Conservation (phyloP, 2,329 filamentous ascomycete species). For the Paraphaeosphaeria sporulosa region DNA sequence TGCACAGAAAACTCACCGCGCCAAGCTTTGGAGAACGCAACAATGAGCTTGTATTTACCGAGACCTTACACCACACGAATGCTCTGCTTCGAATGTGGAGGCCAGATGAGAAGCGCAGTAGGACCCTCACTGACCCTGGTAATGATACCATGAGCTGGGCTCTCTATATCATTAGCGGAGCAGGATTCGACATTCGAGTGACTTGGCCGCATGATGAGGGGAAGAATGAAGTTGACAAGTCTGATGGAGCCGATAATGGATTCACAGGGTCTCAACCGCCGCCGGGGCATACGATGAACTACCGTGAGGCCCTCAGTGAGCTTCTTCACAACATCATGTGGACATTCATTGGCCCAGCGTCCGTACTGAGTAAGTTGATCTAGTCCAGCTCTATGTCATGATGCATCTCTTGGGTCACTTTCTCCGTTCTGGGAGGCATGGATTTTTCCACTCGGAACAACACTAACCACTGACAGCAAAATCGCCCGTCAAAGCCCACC, state of each 20-base stretch:
- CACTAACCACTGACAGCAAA: conserved; percentile 25
- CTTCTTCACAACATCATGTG: conserved; percentile 70
- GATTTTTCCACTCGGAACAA: background rate
- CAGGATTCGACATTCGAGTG: conserved; percentile 72
- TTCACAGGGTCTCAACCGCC: conserved; percentile 42
- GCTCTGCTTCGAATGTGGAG: conserved; percentile 44
- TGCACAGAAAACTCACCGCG: conserved; percentile 75
- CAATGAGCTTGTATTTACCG: conserved; percentile 70
- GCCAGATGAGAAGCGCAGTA: conserved; percentile 30
- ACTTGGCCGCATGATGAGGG: conserved; percentile 66
- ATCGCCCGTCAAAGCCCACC: conserved; percentile 56
- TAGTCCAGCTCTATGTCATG: background rate
- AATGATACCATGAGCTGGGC: conserved; percentile 71
- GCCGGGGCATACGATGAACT: conserved; percentile 63
- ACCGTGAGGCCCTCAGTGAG: conserved; percentile 67
- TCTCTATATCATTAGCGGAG: conserved; percentile 68
- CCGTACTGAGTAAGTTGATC: conserved; percentile 59
- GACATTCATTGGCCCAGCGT: conserved; percentile 66
- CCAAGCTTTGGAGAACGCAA: conserved; percentile 81
- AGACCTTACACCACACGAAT: conserved; percentile 68
- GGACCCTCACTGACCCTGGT: conserved; percentile 64
- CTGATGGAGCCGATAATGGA: conserved; percentile 37
- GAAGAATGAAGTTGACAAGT: conserved; percentile 40
- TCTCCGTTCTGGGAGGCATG: background rate
- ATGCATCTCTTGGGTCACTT: background rate